phyloP scores from a whole-genome alignment of 1,139 yeast species.

The Magnusiomyces paraingens region DNA sequence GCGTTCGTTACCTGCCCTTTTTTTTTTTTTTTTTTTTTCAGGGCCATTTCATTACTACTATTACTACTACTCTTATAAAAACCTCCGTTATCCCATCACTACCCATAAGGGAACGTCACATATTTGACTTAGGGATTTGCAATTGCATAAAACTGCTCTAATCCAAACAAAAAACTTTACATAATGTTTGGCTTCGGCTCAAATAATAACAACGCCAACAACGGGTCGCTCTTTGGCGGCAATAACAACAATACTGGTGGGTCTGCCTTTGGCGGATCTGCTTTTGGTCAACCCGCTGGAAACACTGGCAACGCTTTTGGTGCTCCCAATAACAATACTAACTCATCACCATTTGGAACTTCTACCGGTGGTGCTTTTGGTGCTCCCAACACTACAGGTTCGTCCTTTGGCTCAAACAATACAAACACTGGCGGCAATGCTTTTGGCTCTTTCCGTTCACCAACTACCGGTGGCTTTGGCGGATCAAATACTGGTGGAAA shows the following conservation, averaged over 20 bases:
- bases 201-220: constrained; percentile 19
- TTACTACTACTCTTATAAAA: background rate
- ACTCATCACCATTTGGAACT: constrained; percentile 29
- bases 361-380: constrained; percentile 13
- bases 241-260: constrained; percentile 12
- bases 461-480: constrained; percentile 19
- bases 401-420: constrained; percentile 9
- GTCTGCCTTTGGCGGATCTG: constrained; percentile 1
- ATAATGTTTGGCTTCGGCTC: constrained; percentile 14
- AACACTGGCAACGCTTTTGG: constrained; percentile 16
- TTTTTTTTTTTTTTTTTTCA: no score
- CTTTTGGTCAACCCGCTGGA: constrained; percentile 38
- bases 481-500: constrained; percentile 29
- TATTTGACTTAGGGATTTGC: no score
- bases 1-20: background rate
- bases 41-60: background rate
- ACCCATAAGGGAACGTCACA: no score
- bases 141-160: no score
- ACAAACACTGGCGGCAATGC: constrained; percentile 5
- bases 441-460: constrained; percentile 10
- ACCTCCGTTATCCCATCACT: no score
- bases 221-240: constrained; percentile 22
- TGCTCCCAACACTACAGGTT: constrained; percentile 4
- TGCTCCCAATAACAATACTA: constrained; percentile 16
- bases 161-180: no score